These are phyloP conservation scores for Chondrostereum purpureum DNA, from an alignment of 1,284 basidiomycete genomes.

Conservation along the genomic window DNA sequence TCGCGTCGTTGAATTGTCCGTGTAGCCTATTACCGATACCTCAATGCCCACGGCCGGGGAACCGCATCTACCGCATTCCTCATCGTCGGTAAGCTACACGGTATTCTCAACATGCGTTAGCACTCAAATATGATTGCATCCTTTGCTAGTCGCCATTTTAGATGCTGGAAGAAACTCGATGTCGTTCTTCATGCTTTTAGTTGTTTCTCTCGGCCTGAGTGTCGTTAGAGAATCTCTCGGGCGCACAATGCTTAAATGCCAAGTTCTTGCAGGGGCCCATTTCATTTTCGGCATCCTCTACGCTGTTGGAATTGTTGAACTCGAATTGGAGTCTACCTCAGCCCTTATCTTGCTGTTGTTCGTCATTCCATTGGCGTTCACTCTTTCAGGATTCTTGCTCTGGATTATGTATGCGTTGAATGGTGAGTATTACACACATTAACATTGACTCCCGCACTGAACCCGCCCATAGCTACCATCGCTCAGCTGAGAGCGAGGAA, in stretches of 20 bases:
- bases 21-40: constrained; percentile 78
- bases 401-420: constrained; percentile 94
- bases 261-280: constrained; percentile 73
- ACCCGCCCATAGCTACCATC: constrained; percentile 62
- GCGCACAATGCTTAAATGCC: constrained; percentile 71
- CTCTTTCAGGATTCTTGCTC: constrained; percentile 88
- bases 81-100: constrained; percentile 59
- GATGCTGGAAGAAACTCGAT: constrained; percentile 92
- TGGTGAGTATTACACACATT: constrained; percentile 34
- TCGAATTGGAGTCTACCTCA: constrained; percentile 85
- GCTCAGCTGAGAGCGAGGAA: constrained; percentile 77
- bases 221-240: constrained; percentile 81
- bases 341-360: constrained; percentile 75
- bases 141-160: constrained; percentile 67
- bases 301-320: constrained; percentile 86
- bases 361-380: constrained; percentile 91
- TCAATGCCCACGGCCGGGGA: constrained; percentile 82
- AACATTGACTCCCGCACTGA: constrained; percentile 8
- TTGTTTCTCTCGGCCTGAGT: constrained; percentile 83
- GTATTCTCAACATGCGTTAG: background rate
- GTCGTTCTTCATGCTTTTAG: constrained; percentile 91
- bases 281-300: constrained; percentile 94
- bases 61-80: constrained; percentile 76
- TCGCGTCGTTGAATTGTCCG: too few species aligned
- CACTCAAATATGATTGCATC: background rate